Evolutionary conservation across 2,329 filamentous ascomycete species (phyloP), one percentile per base, ranked within the genome.

Genomic region (Paraconiothyrium brasiliense): DNA sequence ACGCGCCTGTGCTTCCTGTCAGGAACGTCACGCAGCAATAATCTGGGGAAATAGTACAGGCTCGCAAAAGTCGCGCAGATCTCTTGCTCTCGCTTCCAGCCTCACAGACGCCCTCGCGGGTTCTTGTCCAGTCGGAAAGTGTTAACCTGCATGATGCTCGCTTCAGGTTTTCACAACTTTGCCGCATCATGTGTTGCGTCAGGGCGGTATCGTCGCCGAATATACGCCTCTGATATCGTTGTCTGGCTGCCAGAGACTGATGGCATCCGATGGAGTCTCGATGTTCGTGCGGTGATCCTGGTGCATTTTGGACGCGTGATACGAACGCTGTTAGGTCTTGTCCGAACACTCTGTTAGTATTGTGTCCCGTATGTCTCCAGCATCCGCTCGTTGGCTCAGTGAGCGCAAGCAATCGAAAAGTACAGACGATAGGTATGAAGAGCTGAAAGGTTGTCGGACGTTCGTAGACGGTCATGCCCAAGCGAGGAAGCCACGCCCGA

Each of bases 51-150:
- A 24, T 48, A 9, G 59, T 35, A 58, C 55, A 54, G 62, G 57
- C 65, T 71, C 65, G 67, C 67, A 66, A 71, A 70, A 71, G 65
- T 70, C 66, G 66, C 71, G 65, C 70, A 72, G 52, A 30, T 57
- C 61, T 48, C 44, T 57, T 65, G 52, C 11, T 54, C 20, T 55
- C 44, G 48, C n/a, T 24, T 27, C 20, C 52, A 55, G n/a, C n/a
- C 13, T 46, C 39, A 14, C 51, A 61, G 52, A 49, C 57, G 57
- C 54, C 62, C 61, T 58, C 54, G 50, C 57, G 54, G 59, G 51
- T 51, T 59, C 46, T 61, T 56, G 58, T 60, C 58, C 58, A 52
- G 57, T 58, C 57, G 41, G 22, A 14, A 13, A 49, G 32, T 48
- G 20, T 46, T 56, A 55, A 52, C 50, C 35, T 59, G 55, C 46